phyloP scores from a whole-genome alignment of 2,329 filamentous ascomycete genomes.

The Alternaria triticimaculans region DNA sequence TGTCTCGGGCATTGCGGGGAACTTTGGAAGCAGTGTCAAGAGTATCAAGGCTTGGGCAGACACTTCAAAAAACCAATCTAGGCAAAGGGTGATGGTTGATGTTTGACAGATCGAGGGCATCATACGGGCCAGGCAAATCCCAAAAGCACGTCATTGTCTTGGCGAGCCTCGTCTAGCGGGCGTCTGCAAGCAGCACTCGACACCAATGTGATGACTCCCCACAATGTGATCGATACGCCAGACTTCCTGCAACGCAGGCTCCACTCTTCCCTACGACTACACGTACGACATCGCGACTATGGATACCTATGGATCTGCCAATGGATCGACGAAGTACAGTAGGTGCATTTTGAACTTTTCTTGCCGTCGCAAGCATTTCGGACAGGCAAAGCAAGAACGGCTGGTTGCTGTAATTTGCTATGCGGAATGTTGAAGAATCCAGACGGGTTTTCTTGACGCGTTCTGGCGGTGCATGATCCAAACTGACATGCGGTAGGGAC shows the following conservation, averaged over 20 bases:
- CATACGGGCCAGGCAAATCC: slow-evolving; percentile 4
- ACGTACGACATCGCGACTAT: slow-evolving; percentile 19
- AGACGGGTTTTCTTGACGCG: not conserved
- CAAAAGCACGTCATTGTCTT: slow-evolving; percentile 39
- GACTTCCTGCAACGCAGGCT: slow-evolving; percentile 19
- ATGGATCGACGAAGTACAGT: slow-evolving; percentile 30
- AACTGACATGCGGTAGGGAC: slow-evolving; percentile 39
- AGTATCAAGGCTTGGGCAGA: not conserved
- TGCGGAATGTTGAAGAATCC: not conserved
- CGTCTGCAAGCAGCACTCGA: slow-evolving; percentile 25
- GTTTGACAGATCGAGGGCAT: not conserved
- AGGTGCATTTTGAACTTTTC: slow-evolving; percentile 7
- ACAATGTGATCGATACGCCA: slow-evolving; percentile 26
- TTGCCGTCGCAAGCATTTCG: slow-evolving; percentile 1
- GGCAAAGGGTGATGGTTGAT: not conserved
- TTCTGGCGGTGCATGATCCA: not conserved
- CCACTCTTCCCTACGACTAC: slow-evolving; percentile 9
- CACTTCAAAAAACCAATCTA: not conserved
- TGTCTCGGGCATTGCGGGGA: not conserved
- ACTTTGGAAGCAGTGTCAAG: not conserved
- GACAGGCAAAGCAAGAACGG: not conserved
- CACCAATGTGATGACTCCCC: slow-evolving; percentile 33
- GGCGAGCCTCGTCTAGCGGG: slow-evolving; percentile 33
- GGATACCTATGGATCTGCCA: slow-evolving; percentile 23
- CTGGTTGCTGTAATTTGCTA: not conserved